Evolutionary conservation across 306 rosid species (phyloP), one percentile per base, ranked within the genome.

Genomic region (Comarum palustre): DNA sequence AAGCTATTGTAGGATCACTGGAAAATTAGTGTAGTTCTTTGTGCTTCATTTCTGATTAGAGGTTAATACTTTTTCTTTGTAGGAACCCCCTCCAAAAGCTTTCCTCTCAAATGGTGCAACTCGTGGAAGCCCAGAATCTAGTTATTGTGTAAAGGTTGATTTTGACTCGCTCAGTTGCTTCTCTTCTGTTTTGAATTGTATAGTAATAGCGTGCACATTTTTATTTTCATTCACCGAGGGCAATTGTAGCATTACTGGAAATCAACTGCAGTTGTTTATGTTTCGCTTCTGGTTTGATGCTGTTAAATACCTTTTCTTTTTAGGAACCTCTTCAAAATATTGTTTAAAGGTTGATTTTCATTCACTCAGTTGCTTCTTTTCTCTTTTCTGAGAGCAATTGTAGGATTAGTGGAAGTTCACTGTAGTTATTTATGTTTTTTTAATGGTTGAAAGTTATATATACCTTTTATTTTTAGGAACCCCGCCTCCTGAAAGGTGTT

Each of bases 111-210:
- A 91, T 80, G 91, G 94, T 76, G 90, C 82, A 42, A 31, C 65
- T 22, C 78, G 42, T 45, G 96, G 97, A 80, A 87, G 91, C 76
- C 82, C 87, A 60, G 86, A 84, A 13, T 90, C 92, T 82, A 81
- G 78, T 79, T 68, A 86, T 75, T 86, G 88, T 77, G 48, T 80
- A 65, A 91, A 89, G 96, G 96, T 88, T 31, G 59, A 29, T 69
- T 68, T 70, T 68, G 24, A 25, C 75, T 71, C 27, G 65, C 27
- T 61, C 52, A 69, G 43, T 74, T 41, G 58, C 61, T 73, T 71
- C 14, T 67, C 34, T 75, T 80, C 64, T 77, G 25, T 3, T 76
- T 59, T 60, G 46, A 34, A 55, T 75, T 46, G 57, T 58, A 13
- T 75, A 19, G 60, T 51, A 58, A 67, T 85, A 76, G 52, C 66